These are phyloP conservation scores for Tricholoma sp. DNA, from an alignment of 768 basidiomycete genomes.

Conservation along the genomic window DNA sequence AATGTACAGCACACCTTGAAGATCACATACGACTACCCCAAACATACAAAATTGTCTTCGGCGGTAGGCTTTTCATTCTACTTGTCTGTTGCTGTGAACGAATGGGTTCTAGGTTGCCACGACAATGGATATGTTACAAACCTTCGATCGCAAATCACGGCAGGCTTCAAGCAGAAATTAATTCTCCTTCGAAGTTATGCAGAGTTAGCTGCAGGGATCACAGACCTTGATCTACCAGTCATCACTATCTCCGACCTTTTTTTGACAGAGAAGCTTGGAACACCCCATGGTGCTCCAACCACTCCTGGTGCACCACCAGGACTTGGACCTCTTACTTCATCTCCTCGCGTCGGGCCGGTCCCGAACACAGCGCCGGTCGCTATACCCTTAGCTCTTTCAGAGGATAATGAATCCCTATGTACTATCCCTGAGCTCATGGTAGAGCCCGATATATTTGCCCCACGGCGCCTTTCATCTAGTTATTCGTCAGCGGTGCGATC, in stretches of 20 bases:
- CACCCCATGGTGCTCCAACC: conserved; percentile 14
- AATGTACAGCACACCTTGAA: conserved; percentile 43
- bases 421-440: conserved; percentile 16
- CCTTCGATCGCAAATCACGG: conserved; percentile 59
- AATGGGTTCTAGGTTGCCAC: conserved; percentile 50
- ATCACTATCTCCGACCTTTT: conserved; percentile 56
- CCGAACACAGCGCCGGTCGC: conserved; percentile 4
- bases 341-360: conserved; percentile 4
- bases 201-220: conserved; percentile 56
- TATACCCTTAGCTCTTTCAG: conserved; percentile 8
- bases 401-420: conserved; percentile 21
- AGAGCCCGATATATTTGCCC: conserved; percentile 2
- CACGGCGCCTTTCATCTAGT: conserved; percentile 19
- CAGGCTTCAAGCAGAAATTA: conserved; percentile 60
- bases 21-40: conserved; percentile 60
- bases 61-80: conserved; percentile 36
- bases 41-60: conserved; percentile 63
- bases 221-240: conserved; percentile 49
- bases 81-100: neutral
- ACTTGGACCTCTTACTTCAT: conserved; percentile 1
- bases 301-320: neutral
- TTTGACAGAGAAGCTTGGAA: conserved; percentile 47
- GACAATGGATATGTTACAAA: conserved; percentile 67
- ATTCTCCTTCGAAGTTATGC: conserved; percentile 59
- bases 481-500: conserved; percentile 42